These are phyloP conservation scores for Basipetospora chlamydospora DNA, from an alignment of 2,329 filamentous ascomycete genomes.

Conservation along the genomic window DNA sequence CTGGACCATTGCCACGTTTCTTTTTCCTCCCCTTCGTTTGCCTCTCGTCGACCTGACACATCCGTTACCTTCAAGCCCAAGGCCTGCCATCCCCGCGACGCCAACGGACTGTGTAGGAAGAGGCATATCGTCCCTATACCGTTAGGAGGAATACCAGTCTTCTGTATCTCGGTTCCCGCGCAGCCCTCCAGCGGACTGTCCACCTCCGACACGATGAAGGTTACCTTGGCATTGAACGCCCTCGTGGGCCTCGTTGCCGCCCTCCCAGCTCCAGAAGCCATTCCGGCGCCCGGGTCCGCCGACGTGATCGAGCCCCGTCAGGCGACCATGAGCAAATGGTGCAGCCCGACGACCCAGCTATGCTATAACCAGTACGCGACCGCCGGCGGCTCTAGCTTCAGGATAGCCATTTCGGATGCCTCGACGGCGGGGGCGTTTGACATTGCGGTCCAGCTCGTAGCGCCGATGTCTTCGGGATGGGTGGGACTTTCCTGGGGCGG, in stretches of 20 bases:
- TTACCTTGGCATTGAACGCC: not conserved
- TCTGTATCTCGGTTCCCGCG: too few relatives aligned
- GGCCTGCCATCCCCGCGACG: too few relatives aligned
- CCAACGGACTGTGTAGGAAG: too few relatives aligned
- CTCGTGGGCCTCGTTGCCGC: slow-evolving; percentile 1
- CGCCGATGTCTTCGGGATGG: slow-evolving; percentile 9
- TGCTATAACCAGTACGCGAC: slow-evolving; percentile 6
- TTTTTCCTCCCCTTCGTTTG: too few relatives aligned
- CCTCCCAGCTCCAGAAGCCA: slow-evolving; percentile 1
- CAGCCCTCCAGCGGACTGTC: too few relatives aligned
- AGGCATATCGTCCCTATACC: too few relatives aligned
- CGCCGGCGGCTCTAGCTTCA: slow-evolving; percentile 4
- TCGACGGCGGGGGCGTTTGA: slow-evolving; percentile 7
- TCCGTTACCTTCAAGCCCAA: too few relatives aligned
- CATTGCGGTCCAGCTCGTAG: slow-evolving; percentile 11
- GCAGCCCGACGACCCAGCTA: slow-evolving; percentile 4
- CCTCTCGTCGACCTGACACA: too few relatives aligned
- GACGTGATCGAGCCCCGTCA: not conserved
- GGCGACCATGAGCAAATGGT: not conserved
- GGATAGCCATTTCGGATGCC: slow-evolving; percentile 9
- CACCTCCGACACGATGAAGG: slow-evolving; percentile 1
- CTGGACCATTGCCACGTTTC: too few relatives aligned
- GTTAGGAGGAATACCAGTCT: too few relatives aligned
- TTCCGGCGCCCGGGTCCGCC: not conserved
- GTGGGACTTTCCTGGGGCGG: slow-evolving; percentile 11